Evolutionary conservation across 768 basidiomycete species (phyloP), one percentile per base, ranked within the genome.

Genomic region (Roridomyces roridus): DNA sequence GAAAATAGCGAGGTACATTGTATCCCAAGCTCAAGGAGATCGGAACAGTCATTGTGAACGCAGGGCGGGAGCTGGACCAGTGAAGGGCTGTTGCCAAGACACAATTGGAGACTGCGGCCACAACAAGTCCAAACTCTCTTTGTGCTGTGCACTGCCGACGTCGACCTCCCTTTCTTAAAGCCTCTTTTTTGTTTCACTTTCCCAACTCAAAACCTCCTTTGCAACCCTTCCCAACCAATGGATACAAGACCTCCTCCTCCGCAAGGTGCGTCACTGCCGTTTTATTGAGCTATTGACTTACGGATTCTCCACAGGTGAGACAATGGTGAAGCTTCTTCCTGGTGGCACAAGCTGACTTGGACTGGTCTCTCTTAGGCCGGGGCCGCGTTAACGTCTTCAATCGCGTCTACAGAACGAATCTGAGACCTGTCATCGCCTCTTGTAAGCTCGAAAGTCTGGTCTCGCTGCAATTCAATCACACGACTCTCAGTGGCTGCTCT

Each of bases 371-470:
- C n/a, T 26, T 44, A 10, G n/a, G 28, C 18, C 34, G 17, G 46
- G 29, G 11, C 46, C 17, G 21, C n/a, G 14, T 44, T 45, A 25
- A 34, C 18, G 18, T 2, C 53, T 26, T 77, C 77, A 35, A 79
- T 10, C 52, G 82, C 60, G 67, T 85, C 24, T 89, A 87, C 60
- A 73, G 70, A 56, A 72, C 77, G 49, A 89, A 77, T 66, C 66
- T 91, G 55, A 77, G 91, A 23, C 87, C 90, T 11, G 66, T 86
- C n/a, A 80, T 92, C 18, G 56, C 80, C 65, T 75, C 58, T 37
- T 75, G 83, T 77, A 37, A 53, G 68, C 15, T 6, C 46, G 10
- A 24, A 11, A n/a, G 35, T 46, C 4, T 7, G 35, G 42, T 7
- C 28, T 8, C 23, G 37, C 11, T 17, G 21, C 29, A 42, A 23